These are phyloP conservation scores for Macrolepiota dolichaula DNA, from an alignment of 768 basidiomycete genomes.

Conservation along the genomic window DNA sequence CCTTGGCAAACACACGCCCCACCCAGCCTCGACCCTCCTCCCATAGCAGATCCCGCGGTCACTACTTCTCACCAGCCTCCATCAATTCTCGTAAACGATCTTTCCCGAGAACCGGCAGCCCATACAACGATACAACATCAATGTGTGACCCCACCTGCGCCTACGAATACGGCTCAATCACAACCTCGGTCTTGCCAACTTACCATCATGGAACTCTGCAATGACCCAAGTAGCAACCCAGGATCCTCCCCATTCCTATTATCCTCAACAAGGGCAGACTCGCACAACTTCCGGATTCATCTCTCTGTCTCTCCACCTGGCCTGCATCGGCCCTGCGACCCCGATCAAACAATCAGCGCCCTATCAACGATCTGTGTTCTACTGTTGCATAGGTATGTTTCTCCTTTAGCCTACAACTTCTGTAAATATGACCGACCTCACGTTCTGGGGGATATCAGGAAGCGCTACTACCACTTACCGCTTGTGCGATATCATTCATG, in stretches of 20 bases:
- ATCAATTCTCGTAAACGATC: slow-evolving; percentile 60
- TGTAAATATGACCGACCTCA: background rate
- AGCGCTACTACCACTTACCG: slow-evolving; percentile 79
- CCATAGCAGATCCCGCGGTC: slow-evolving; percentile 26
- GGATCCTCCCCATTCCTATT: slow-evolving; percentile 22
- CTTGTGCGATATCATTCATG: slow-evolving; percentile 80
- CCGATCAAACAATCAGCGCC: too few relatives aligned
- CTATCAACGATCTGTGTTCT: too few relatives aligned
- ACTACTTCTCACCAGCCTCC: slow-evolving; percentile 21
- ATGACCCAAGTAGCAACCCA: slow-evolving; percentile 44
- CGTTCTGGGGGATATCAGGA: slow-evolving; percentile 48
- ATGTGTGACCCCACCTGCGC: slow-evolving; percentile 10
- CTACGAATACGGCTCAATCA: slow-evolving; percentile 67
- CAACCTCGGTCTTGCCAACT: slow-evolving; percentile 77
- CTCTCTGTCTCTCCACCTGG: too few relatives aligned
- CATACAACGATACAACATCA: slow-evolving; percentile 26
- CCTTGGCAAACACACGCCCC: slow-evolving; percentile 51
- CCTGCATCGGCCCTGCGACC: too few relatives aligned
- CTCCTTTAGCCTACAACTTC: background rate
- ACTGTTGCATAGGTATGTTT: slow-evolving; percentile 57
- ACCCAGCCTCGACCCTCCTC: slow-evolving; percentile 19
- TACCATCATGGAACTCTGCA: slow-evolving; percentile 87
- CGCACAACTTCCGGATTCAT: slow-evolving; percentile 42
- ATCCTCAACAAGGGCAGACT: slow-evolving; percentile 15
- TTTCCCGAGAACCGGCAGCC: slow-evolving; percentile 54